Base-by-base conservation (phyloP, 2,329 filamentous ascomycete species). In the Alternaria triticina region DNA sequence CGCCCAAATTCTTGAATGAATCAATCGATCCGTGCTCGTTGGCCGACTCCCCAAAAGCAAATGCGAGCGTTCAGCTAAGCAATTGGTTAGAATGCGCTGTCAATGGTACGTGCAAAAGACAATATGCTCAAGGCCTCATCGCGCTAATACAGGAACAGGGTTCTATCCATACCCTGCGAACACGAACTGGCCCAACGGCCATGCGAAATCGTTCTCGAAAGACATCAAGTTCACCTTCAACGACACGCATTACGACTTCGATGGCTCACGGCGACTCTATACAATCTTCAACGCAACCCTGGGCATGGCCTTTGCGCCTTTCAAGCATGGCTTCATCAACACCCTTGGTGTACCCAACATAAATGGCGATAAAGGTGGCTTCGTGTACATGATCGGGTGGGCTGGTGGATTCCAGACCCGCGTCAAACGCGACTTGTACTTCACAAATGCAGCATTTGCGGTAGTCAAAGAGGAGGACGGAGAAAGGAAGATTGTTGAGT, bases 121-220 rank as follows among this genome's bases (percentile, higher is more conserved):
- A 30, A 15, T 4, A 15, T 5, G 6, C 4, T 5, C 2, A 4
- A 11, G 8, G 4, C 2, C 9, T 6, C 2, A 15, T 3, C 4
- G 30, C 40, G 13, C 60, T 66, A 40, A 66, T 12, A 6, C 5
- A n/a, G 3, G 11, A 4, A 13, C 2, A 77, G 74, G 67, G 2
- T 77, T 78, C 62, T 78, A 77, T 49, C 76, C 75, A 1, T 78
- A 69, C 40, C 76, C 76, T 20, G 74, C 58, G 25, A 78, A 78
- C 52, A 71, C 67, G 1, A 49, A 74, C 15, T 78, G 76, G 76
- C 70, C 71, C 11, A 45, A 59, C 17, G 68, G 67, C 17, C 76
- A 72, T 47, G 64, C 70, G 11, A 22, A 55, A 5, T 64, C 73
- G 4, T 77, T 78, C 49, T 73, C 72, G 15, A 64, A 65, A 15